phyloP scores from a whole-genome alignment of 2,329 filamentous ascomycete genomes.

The Cryphonectria naterciae region DNA sequence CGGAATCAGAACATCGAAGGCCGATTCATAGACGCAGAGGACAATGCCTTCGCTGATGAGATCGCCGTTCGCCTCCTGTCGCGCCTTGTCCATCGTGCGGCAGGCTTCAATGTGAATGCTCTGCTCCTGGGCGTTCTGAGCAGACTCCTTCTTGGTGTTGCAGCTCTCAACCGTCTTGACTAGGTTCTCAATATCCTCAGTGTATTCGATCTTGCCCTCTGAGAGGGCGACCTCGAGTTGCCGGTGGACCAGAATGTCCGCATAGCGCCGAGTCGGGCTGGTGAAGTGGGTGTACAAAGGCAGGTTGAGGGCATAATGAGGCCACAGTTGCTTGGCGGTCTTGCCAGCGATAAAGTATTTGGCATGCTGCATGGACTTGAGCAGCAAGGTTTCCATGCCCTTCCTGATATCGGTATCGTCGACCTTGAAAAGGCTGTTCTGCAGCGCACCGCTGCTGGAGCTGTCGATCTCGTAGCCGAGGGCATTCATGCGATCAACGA shows the following conservation, averaged over 20 bases:
- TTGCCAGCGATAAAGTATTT: constrained; percentile 92
- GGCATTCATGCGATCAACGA: constrained; percentile 89
- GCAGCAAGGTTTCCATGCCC: constrained; percentile 94
- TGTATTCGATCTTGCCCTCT: constrained; percentile 80
- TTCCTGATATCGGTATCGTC: constrained; percentile 88
- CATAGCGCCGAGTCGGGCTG: constrained; percentile 90
- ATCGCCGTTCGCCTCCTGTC: constrained; percentile 84
- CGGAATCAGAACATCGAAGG: constrained; percentile 96
- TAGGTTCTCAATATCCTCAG: constrained; percentile 84
- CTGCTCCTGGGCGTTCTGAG: constrained; percentile 96
- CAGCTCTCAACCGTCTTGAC: constrained; percentile 92
- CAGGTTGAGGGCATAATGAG: constrained; percentile 90
- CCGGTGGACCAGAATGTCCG: constrained; percentile 92
- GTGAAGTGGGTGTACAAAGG: constrained; percentile 98
- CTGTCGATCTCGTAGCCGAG: constrained; percentile 90
- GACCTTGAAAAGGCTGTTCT: constrained; percentile 94
- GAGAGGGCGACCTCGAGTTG: constrained; percentile 89
- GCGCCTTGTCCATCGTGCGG: constrained; percentile 90
- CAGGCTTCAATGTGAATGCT: constrained; percentile 98
- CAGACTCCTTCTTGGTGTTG: constrained; percentile 99
- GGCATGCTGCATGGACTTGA: constrained; percentile 95
- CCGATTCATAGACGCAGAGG: constrained; percentile 96
- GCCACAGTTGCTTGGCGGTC: constrained; percentile 74
- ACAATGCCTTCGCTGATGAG: constrained; percentile 96
- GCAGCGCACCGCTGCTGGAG: constrained; percentile 84